Evolutionary conservation across 352 stramenopile species (phyloP), one percentile per base, ranked within the genome.

Genomic region (Globisporangium viniferum): DNA sequence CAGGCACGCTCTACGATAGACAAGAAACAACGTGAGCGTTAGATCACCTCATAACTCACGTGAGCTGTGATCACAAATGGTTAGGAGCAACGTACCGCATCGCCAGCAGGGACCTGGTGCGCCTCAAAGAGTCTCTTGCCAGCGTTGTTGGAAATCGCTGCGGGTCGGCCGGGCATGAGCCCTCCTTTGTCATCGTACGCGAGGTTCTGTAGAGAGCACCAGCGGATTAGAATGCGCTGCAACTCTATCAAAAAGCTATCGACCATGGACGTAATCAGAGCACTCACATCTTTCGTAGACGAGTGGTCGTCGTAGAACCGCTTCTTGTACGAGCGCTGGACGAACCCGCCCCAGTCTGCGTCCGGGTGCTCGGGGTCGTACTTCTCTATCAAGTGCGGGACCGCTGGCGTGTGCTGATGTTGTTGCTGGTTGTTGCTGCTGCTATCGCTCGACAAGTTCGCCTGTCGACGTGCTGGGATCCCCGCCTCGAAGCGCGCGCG

Each of bases 331-430:
- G 75, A 80, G 55, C 82, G 80, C 24, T 82, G 75, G 5, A 94
- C 86, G 56, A 76, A 79, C 18, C 86, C 86, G 33, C 78, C 86
- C 86, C 86, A 94, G 61, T 94, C 86, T 0, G 86, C 86, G 29
- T 94, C 82, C 0, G 78, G 81, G 49, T 94, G 86, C 27, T 86
- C 76, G 0, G 86, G 86, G n/a, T 91, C 81, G 65, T 88, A 92
- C 62, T 86, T 90, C 33, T 92, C 84, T 24, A 76, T 74, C 18
- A 90, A 35, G 41, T 91, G 79, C 0, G 79, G 82, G 6, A 91
- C 51, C 24, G 78, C 66, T 27, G 70, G 59, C 20, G 62, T 68
- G 3, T 20, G 27, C 9, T 51, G 49, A 35, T 62, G 51, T 22
- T 51, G 49, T 33, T 67, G 66, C 35, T 78, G 68, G 18, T 59